Evolutionary conservation across 768 basidiomycete genomes (phyloP).

Genomic region (Tricholoma matsutake): DNA sequence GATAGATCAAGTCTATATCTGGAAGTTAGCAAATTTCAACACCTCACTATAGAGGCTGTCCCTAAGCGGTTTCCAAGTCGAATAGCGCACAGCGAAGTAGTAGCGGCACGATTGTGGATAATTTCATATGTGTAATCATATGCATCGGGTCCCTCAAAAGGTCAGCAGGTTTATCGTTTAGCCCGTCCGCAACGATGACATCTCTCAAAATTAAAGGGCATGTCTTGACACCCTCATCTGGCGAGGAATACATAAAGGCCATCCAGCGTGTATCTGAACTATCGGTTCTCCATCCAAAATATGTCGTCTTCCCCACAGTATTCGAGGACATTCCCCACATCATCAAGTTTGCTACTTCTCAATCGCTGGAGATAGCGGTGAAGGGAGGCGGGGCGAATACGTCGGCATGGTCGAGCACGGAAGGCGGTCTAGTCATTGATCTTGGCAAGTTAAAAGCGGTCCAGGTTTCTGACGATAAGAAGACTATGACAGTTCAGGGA

Average conservation of each 20-base stretch:
- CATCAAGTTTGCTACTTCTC: constrained; percentile 6
- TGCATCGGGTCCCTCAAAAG: too few relatives aligned
- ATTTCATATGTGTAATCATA: not conserved
- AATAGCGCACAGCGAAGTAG: too few relatives aligned
- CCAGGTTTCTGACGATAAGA: constrained; percentile 7
- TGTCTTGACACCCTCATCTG: not conserved
- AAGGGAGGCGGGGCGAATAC: constrained; percentile 15
- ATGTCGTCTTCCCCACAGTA: constrained; percentile 3
- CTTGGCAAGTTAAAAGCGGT: constrained; percentile 7
- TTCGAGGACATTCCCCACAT: constrained; percentile 5
- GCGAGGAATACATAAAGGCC: not conserved
- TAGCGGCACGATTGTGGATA: too few relatives aligned
- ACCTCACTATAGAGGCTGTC: too few relatives aligned
- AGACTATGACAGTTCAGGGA: constrained; percentile 11
- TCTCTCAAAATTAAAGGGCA: not conserved
- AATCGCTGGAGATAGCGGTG: constrained; percentile 14
- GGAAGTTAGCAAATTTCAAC: too few relatives aligned
- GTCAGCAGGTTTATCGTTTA: not conserved
- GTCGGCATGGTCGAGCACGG: constrained; percentile 8
- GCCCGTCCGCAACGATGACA: not conserved
- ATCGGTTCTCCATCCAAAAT: constrained; percentile 3
- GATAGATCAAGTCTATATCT: too few relatives aligned
- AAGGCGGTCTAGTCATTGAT: constrained; percentile 18
- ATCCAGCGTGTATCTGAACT: not conserved
- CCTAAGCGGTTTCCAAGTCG: too few relatives aligned